Evolutionary conservation across 2,329 filamentous ascomycete species (phyloP).

Genomic region (Xylaria sp.): DNA sequence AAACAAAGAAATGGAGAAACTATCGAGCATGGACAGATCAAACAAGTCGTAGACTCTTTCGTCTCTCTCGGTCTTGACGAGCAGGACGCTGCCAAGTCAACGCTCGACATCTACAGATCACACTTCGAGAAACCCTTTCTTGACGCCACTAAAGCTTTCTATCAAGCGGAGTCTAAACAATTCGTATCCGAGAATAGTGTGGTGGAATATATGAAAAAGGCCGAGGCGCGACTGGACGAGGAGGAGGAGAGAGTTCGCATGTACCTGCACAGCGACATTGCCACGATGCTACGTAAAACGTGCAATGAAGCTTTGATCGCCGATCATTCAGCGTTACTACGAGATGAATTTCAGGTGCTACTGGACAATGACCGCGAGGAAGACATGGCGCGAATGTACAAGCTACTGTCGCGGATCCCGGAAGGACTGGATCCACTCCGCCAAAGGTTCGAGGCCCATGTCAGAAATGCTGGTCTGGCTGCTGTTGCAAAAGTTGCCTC

Average conservation of each 20-base stretch:
- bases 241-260: conserved; percentile 93
- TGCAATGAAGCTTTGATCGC: conserved; percentile 91
- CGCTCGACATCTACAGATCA: conserved; percentile 89
- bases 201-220: conserved; percentile 99
- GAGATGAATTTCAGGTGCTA: conserved; percentile 94
- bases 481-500: conserved; percentile 91
- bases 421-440: conserved; percentile 91
- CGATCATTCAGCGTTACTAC: conserved; percentile 81
- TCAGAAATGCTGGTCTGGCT: conserved; percentile 83
- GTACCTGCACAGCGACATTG: conserved; percentile 91
- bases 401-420: conserved; percentile 83
- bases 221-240: conserved; percentile 84
- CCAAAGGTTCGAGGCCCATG: conserved; percentile 87
- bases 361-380: conserved; percentile 94
- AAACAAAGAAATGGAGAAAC: conserved; percentile 98
- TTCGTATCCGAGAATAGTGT: conserved; percentile 97
- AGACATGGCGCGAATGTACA: conserved; percentile 97
- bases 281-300: conserved; percentile 78
- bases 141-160: conserved; percentile 81
- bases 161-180: conserved; percentile 87
- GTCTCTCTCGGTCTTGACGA: conserved; percentile 95
- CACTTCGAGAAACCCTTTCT: conserved; percentile 96
- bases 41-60: conserved; percentile 95
- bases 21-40: conserved; percentile 96
- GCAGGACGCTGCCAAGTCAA: conserved; percentile 89